Base-by-base conservation (phyloP, 495 filamentous ascomycete genomes). In the Paragyromitra xinjiangensis region DNA sequence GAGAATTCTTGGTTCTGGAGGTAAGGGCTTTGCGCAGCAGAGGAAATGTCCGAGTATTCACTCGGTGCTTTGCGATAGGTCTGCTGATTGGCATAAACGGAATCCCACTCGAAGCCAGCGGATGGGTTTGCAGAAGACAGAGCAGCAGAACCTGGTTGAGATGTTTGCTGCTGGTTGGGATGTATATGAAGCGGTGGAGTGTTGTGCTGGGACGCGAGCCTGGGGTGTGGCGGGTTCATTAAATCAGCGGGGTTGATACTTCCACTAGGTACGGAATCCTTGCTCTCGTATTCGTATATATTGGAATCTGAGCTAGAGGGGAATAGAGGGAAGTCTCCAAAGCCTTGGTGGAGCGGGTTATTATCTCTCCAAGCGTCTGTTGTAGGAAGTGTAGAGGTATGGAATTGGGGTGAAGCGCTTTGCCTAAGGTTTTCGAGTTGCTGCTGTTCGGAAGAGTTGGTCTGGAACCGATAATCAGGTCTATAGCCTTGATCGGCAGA, bases 41-140 rank as follows among this genome's bases (percentile, higher is more conserved):
- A 96, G 3, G 90, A 92, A 6, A 92, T 88, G 78, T 98, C 95
- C 5, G 94, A 98, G 78, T 92, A 92, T 82, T 98, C 95, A 6
- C 95, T 98, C 0, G 94, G 92, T 45, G 91, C 89, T 81, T 94
- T 88, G 68, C 94, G 89, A 83, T 98, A 84, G 14, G 84, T 80
- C 78, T 91, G 89, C 55, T 85, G 85, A 24, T 89, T 86, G 11
- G 73, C 68, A 62, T 53, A 81, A 48, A 81, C 73, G 11, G 34
- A 12, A 3, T 78, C 79, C 79, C 83, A 93, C 69, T 45, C 87
- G 86, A 69, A 86, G 87, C 93, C 93, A 95, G 66, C 94, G 91
- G 56, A 80, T 78, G 56, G 85, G 81, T 42, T 87, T 65, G 71
- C 91, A 39, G 92, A 11, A 87, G 87, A 44, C 89, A 90, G 71